Evolutionary conservation across 176 grass and related monocot genomes (phyloP).

Genomic region (Oryza glumipatula): DNA sequence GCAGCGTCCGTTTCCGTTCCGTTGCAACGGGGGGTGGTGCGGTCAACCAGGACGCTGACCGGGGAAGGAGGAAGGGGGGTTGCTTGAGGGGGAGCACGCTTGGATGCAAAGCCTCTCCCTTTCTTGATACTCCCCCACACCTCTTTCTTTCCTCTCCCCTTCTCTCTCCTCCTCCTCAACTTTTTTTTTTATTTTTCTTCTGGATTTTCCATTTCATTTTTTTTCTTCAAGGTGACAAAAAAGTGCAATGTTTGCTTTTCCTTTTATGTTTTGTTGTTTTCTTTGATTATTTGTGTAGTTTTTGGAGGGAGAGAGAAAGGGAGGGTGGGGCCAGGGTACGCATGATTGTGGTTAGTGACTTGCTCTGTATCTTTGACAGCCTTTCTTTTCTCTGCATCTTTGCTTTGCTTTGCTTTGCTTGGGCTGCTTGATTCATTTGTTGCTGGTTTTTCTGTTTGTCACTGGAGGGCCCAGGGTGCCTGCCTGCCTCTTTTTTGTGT

Average conservation of each 20-base stretch:
- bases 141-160: not conserved
- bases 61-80: slow-evolving; percentile 5
- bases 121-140: slow-evolving; percentile 51
- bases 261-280: not conserved
- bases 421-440: slow-evolving; percentile 35
- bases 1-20: slow-evolving; percentile 21
- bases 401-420: slow-evolving; percentile 36
- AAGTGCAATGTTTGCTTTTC: not conserved
- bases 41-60: slow-evolving; percentile 64
- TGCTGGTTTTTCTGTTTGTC: slow-evolving; percentile 31
- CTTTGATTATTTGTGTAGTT: not conserved
- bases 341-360: slow-evolving; percentile 56
- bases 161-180: not conserved
- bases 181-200: not conserved
- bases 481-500: not conserved
- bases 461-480: not conserved
- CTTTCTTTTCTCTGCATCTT: slow-evolving; percentile 26
- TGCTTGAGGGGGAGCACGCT: slow-evolving; percentile 65
- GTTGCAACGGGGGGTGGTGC: slow-evolving; percentile 27
- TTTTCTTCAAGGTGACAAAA: not conserved
- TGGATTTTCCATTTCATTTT: not conserved
- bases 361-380: slow-evolving; percentile 29
- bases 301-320: not conserved
- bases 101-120: slow-evolving; percentile 52
- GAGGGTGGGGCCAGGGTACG: slow-evolving; percentile 32